Base-by-base conservation (phyloP, 2,329 filamentous ascomycete genomes). In the Byssothecium circinans region DNA sequence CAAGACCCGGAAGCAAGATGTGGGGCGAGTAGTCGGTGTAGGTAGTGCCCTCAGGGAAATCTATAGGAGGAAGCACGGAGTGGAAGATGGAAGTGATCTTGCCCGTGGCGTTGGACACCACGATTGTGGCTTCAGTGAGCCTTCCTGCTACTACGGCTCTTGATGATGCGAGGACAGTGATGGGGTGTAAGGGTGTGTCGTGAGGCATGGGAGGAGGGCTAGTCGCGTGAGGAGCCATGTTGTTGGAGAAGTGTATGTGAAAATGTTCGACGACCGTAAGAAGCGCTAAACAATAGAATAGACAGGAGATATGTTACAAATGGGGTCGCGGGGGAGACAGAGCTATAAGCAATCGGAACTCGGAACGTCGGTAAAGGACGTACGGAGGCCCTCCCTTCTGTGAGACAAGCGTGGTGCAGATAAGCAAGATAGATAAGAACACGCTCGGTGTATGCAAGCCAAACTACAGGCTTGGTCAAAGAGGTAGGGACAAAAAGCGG, bases 11-110 rank as follows among this genome's bases (percentile, higher is more conserved):
- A 27, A 97, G 80, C 32, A 99, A 78, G 38, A 97, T 80, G 71
- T 86, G 82, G 10, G 92, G 90, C 18, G 88, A 89, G 74, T 96
- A 85, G 76, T 99, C 86, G 58, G 83, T 80, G 72, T 97, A 97
- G 5, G 79, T 78, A 7, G 86, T 85, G 32, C 82, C 83, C 0
- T 79, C 65, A 1, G 91, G 87, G 69, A 97, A 96, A 34, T 83
- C 81, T 5, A 82, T 81, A n/a, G 75, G 68, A 1, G 90, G 88
- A n/a, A 95, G 78, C 41, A 96, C 79, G 20, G 82, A 81, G 46
- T 87, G 82, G 54, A 86, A 82, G 52, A 96, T 81, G 2, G 85
- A 84, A 36, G 86, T 80, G 62, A 97, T 95, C 75, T 91, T 96
- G 64, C 94, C 94, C 0, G 89, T 91, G 34, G 69, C 68, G 6